Base-by-base conservation (phyloP, 805 yeast genomes). In the Schizosaccharomyces osmophilus region DNA sequence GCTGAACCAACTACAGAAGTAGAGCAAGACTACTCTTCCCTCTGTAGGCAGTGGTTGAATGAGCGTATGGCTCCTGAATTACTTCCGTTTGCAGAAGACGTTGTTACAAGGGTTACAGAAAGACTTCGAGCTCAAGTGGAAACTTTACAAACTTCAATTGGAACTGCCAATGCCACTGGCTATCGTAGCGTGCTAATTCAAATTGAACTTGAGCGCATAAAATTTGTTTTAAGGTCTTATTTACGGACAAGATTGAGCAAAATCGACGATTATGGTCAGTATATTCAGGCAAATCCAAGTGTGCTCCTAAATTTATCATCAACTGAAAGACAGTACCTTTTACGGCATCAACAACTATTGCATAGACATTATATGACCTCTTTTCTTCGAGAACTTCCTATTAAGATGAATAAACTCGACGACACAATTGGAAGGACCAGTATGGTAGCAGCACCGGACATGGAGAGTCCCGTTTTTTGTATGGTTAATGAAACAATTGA, bases 151-250 rank as follows among this genome's bases (percentile, higher is more conserved):
- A 31, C 15, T n/a, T n/a, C 26, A 6, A 22, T 43, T 24, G 54
- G 26, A n/a, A 41, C 55, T 6, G 39, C n/a, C 4, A 41, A 43
- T 22, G 54, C 61, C 5, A 22, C 39, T 22, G 55, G 54, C n/a
- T 31, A 59, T 15, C 22, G 55, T 15, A 43, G 55, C 8, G 61
- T 93, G 74, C 79, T 94, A 29, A 82, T 90, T 66, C 98, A 93
- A 68, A 84, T 94, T 15, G 97, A 93, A 66, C 77, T 93, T 29
- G 97, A 93, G 67, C 74, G 98, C 62, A 79, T 87, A 39, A 87
- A 83, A 67, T 93, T 83, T 69, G 71, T 90, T 43, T 75, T 89
- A n/a, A 73, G 97, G 61, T 78, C 87, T 15, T 90, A 87, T 69
- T 74, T 89, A 42, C 77, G 98, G 64, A 79, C 90, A 5, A 75